Evolutionary conservation across 208 protist species (phyloP), one percentile per base, ranked within the genome.

Genomic region (Crithidia sp.): DNA sequence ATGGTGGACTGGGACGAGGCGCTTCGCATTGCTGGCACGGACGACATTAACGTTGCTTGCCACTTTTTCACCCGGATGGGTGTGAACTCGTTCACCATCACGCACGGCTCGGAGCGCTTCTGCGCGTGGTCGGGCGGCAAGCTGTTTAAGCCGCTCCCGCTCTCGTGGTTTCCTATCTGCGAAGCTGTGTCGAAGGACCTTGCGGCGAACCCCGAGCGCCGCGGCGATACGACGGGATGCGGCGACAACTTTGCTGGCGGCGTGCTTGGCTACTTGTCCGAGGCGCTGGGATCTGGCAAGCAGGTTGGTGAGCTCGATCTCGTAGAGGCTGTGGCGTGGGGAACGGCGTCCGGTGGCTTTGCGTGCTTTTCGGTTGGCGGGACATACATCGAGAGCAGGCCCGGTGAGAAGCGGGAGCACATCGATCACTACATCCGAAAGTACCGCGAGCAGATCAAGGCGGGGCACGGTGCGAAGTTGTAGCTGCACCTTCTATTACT

Each of bases 1-100:
- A 77, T 84, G 71, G 67, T 84, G 2, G 75, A 80, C 67, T 81
- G 61, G 55, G 75, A 77, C 4, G 80, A 81, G 58, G 74, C 71
- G 2, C 66, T 78, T 7, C 58, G 57, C 56, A 81, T 85, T 36
- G 41, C 44, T 14, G 71, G 80, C 28, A 36, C 57, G 4, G 71
- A 71, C 50, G 37, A 71, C 28, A 76, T 79, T 36, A 41, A 62
- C 7, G 68, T 67, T 1, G 70, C 74, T 1, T 77, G 65, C n/a
- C 36, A 61, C 9, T 78, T 85, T 17, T 82, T 82, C 55, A 55
- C 70, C 14, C 44, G 60, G 19, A 82, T 67, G 60, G 76, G 71
- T 7, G 72, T 81, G n/a, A 56, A 58, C 43, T n/a, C 76, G 2
- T 76, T 85, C 19, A 76, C 68, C 9, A 61, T 85, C 50, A 79